Conservation (phyloP, 495 filamentous ascomycete species). For the Penicillium diatomitis region DNA sequence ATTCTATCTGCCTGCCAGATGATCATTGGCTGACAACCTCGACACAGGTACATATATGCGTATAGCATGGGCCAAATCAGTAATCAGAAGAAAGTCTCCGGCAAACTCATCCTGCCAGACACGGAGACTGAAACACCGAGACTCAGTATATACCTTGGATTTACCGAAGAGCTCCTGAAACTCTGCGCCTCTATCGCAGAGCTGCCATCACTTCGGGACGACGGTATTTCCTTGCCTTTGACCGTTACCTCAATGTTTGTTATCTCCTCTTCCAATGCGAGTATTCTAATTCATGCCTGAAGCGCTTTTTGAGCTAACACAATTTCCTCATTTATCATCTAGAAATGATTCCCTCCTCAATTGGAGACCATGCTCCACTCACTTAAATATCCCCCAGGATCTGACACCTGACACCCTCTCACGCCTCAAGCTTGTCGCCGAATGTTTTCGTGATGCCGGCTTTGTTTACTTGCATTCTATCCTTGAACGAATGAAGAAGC, state of each 20-base stretch:
- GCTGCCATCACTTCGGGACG: constrained; percentile 19
- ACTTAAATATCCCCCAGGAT: constrained; percentile 27
- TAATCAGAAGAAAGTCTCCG: constrained; percentile 20
- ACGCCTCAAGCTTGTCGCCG: constrained; percentile 35
- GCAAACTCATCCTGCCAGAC: constrained; percentile 8
- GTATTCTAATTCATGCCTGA: neutral
- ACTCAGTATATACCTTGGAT: constrained; percentile 38
- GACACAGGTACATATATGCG: constrained; percentile 27
- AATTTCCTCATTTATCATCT: no score
- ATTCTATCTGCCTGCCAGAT: no score
- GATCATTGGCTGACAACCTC: neutral
- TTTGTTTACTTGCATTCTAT: constrained; percentile 37
- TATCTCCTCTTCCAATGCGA: neutral
- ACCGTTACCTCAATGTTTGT: constrained; percentile 30
- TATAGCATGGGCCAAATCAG: constrained; percentile 34
- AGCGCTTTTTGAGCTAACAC: neutral
- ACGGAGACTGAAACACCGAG: constrained; percentile 22
- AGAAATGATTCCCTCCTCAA: constrained; percentile 30
- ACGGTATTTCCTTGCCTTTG: constrained; percentile 17
- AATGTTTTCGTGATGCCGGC: constrained; percentile 36
- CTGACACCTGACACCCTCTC: constrained; percentile 20
- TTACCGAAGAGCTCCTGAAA: constrained; percentile 35
- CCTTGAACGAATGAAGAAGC: constrained; percentile 22
- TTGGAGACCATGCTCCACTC: constrained; percentile 26
- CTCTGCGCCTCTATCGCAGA: constrained; percentile 31